Percentiles rank a stretch among this genome's conserved stretches.
These are phyloP conservation scores for Mortierella hygrophila DNA, from an alignment of 192 early-diverging fungal genomes.

Conservation along the genomic window DNA sequence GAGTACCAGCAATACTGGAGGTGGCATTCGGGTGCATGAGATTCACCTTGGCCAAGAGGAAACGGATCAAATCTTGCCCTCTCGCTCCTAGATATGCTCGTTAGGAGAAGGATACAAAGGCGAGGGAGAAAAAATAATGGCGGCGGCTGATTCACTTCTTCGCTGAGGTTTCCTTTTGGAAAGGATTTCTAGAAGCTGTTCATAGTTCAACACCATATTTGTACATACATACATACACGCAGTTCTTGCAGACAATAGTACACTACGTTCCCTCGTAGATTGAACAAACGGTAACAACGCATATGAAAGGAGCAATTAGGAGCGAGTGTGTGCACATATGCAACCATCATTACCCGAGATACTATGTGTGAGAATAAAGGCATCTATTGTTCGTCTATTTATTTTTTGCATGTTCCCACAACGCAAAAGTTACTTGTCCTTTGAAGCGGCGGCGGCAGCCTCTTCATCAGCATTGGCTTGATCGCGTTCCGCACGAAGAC, in stretches of 20 bases:
- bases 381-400: neutral
- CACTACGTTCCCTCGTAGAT: neutral
- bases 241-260: neutral
- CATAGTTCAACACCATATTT: neutral
- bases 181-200: neutral
- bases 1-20: neutral
- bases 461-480: neutral
- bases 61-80: conserved; percentile 8
- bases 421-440: neutral
- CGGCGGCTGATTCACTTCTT: neutral
- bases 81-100: neutral
- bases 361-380: too few species aligned
- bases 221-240: neutral
- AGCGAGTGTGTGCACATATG: too few species aligned
- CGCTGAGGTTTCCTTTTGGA: neutral
- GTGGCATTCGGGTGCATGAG: conserved; percentile 29
- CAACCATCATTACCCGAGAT: too few species aligned
- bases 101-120: neutral
- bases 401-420: neutral
- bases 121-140: neutral
- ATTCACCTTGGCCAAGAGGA: conserved; percentile 34
- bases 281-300: neutral
- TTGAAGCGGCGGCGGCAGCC: neutral
- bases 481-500: conserved; percentile 27
- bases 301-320: neutral